Evolutionary conservation across 2,329 filamentous ascomycete species (phyloP).

Genomic region (Trichophyton equinum): DNA sequence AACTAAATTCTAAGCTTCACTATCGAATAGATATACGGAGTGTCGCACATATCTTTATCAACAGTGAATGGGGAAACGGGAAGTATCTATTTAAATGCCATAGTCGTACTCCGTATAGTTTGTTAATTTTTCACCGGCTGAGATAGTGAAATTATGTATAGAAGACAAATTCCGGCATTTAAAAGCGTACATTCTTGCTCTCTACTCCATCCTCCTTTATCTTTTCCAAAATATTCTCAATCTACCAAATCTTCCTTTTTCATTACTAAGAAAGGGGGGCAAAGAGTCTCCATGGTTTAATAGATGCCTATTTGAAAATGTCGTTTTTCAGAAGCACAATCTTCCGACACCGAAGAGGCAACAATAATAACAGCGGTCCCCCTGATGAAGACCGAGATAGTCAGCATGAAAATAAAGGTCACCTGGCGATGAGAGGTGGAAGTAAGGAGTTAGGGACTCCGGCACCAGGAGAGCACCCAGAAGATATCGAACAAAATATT

Average conservation of each 20-base stretch:
- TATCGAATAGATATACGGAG: too few species aligned
- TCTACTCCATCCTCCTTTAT: not conserved
- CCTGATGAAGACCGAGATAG: not conserved
- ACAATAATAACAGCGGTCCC: not conserved
- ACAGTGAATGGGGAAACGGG: too few species aligned
- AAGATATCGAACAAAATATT: constrained; percentile 10
- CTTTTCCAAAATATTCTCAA: not conserved
- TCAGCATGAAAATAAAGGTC: not conserved
- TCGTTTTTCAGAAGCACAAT: not conserved
- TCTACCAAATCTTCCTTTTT: not conserved
- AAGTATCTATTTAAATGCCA: too few species aligned
- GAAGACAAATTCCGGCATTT: too few species aligned
- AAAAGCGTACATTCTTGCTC: too few species aligned
- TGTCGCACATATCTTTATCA: too few species aligned
- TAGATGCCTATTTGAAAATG: not conserved
- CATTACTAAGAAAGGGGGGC: not conserved
- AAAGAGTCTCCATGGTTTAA: not conserved
- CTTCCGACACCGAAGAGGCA: not conserved
- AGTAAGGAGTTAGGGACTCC: not conserved
- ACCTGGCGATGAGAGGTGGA: not conserved
- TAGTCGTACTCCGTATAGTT: too few species aligned
- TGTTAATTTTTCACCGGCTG: too few species aligned
- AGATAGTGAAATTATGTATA: too few species aligned
- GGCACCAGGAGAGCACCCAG: not conserved
- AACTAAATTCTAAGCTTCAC: too few species aligned